Conservation (phyloP, 495 filamentous ascomycete genomes). For the Entonaema liquescens region DNA sequence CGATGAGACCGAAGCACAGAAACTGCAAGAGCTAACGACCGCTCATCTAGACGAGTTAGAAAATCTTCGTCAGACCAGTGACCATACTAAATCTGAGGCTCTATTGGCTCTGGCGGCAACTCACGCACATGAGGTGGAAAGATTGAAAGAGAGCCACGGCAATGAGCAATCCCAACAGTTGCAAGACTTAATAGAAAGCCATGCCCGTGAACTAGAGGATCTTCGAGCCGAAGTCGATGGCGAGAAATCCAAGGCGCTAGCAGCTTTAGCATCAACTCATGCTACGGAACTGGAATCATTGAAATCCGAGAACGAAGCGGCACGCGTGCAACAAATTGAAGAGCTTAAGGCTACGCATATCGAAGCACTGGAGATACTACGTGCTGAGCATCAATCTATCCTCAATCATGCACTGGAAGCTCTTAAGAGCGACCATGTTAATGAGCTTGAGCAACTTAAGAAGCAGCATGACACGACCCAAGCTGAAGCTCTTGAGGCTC, state of each 20-base stretch:
- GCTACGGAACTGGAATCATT: constrained; percentile 23
- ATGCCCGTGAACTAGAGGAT: constrained; percentile 22
- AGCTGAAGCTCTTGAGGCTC: constrained; percentile 26
- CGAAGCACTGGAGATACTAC: constrained; percentile 16
- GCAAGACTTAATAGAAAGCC: constrained; percentile 1
- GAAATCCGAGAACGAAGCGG: constrained; percentile 22
- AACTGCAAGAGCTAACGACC: constrained; percentile 22
- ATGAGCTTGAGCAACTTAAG: constrained; percentile 16
- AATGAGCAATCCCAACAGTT: background rate
- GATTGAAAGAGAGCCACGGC: constrained; percentile 3
- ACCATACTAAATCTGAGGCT: constrained; percentile 20
- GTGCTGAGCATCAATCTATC: constrained; percentile 15
- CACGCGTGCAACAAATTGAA: constrained; percentile 22
- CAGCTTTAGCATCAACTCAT: constrained; percentile 23
- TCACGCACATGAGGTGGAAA: constrained; percentile 27
- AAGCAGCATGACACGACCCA: constrained; percentile 25
- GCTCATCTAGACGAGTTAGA: constrained; percentile 29
- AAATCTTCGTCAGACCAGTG: constrained; percentile 20
- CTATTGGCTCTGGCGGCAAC: constrained; percentile 10
- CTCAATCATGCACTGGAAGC: constrained; percentile 16
- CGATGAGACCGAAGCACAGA: constrained; percentile 25
- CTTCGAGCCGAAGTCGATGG: constrained; percentile 12
- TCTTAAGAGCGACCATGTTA: constrained; percentile 20
- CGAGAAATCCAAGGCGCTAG: constrained; percentile 20
- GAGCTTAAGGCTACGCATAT: constrained; percentile 28